Evolutionary conservation across 345 rosid species (phyloP).

Genomic region (Mallotus nudiflorus): DNA sequence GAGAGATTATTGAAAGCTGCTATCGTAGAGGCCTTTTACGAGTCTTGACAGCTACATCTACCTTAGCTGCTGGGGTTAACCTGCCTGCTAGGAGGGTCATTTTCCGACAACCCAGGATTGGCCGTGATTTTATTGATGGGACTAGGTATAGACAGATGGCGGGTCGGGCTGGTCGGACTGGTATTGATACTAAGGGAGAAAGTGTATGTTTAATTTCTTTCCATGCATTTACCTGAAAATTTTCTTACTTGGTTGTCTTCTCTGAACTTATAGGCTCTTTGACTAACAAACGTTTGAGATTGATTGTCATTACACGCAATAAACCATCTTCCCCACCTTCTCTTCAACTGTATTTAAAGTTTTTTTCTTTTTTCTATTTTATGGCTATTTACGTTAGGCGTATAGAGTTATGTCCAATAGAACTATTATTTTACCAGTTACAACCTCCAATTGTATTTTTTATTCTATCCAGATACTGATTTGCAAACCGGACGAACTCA

Average conservation of each 20-base stretch:
- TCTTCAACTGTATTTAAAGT: background rate
- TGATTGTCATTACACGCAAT: background rate
- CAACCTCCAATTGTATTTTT: background rate
- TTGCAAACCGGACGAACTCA: slow-evolving; percentile 84
- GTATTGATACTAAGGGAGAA: slow-evolving; percentile 97
- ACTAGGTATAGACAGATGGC: slow-evolving; percentile 99
- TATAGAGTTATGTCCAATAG: background rate
- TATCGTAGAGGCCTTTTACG: slow-evolving; percentile 87
- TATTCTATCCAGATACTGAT: slow-evolving; percentile 64
- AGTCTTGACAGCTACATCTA: slow-evolving; percentile 94
- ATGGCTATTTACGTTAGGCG: background rate
- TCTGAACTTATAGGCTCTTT: slow-evolving; percentile 2
- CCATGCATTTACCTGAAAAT: background rate
- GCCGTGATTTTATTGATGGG: slow-evolving; percentile 94
- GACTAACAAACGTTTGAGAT: background rate
- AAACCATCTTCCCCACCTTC: background rate
- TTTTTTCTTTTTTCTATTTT: slow-evolving; percentile 10
- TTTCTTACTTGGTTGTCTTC: slow-evolving; percentile 6
- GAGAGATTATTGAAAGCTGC: slow-evolving; percentile 92
- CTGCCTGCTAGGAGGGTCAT: slow-evolving; percentile 97
- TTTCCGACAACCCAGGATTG: slow-evolving; percentile 95
- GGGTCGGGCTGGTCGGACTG: slow-evolving; percentile 99
- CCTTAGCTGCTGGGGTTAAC: slow-evolving; percentile 98
- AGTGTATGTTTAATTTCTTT: slow-evolving; percentile 59
- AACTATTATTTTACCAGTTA: slow-evolving; percentile 7